Percentiles rank a stretch among this genome's conserved stretches.
Conservation (phyloP, 2,329 filamentous ascomycete species). For the Verruconis gallopava region DNA sequence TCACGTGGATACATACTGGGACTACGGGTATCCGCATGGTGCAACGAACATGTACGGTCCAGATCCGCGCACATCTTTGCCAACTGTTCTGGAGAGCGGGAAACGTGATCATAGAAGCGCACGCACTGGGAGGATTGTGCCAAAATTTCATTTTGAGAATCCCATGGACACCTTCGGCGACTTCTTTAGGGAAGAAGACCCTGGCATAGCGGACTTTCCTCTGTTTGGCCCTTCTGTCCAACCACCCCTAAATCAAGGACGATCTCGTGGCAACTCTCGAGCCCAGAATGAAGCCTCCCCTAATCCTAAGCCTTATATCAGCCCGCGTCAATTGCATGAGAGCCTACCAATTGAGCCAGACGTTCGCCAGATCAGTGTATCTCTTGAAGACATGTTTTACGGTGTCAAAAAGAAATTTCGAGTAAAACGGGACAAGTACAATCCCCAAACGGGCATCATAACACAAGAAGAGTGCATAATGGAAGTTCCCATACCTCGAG, state of each 20-base stretch:
- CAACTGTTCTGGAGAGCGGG: conserved; percentile 7
- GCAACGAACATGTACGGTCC: conserved; percentile 6
- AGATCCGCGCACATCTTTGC: conserved; percentile 8
- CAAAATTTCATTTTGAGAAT: conserved; percentile 3
- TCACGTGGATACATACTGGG: conserved; percentile 5
- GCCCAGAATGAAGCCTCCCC: conserved; percentile 1
- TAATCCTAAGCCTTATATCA: background rate
- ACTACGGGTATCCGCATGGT: background rate
- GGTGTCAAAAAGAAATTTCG: conserved; percentile 1
- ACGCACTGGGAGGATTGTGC: background rate
- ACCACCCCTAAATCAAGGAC: background rate
- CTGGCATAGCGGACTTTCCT: conserved; percentile 4
- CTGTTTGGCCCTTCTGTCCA: too few relatives aligned
- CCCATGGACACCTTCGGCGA: conserved; percentile 2
- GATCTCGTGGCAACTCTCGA: conserved; percentile 3
- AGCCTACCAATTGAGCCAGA: background rate
- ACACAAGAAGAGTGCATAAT: conserved; percentile 7
- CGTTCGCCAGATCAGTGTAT: conserved; percentile 4
- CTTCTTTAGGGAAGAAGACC: conserved; percentile 5
- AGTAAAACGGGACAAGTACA: background rate
- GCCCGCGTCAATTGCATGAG: background rate
- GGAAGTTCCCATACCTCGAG: conserved; percentile 5
- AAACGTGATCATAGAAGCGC: too few relatives aligned
- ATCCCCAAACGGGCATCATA: background rate
- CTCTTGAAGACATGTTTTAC: conserved; percentile 7